phyloP scores from a whole-genome alignment of 2,329 filamentous ascomycete species.

The Alternaria gansuensis region DNA sequence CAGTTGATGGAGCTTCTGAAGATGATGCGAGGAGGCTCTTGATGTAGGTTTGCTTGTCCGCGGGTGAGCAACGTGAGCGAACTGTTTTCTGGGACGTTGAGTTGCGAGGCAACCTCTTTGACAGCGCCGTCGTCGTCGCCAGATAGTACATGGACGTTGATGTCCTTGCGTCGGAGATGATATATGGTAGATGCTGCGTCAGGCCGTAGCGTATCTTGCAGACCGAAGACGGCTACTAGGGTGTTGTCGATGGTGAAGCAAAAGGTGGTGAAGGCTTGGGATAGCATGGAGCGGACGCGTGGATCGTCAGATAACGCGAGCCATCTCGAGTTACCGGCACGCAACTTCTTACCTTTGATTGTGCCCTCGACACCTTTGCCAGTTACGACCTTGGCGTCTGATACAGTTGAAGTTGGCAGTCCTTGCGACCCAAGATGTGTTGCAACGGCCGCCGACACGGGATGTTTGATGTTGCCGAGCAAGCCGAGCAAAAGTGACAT shows the following conservation, averaged over 20 bases:
- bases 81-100: slow-evolving; percentile 51
- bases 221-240: slow-evolving; percentile 60
- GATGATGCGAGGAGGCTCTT: slow-evolving; percentile 33
- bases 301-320: slow-evolving; percentile 55
- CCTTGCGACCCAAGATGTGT: slow-evolving; percentile 51
- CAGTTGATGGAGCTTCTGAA: background rate
- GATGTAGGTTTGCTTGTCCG: slow-evolving; percentile 65
- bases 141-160: slow-evolving; percentile 65
- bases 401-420: slow-evolving; percentile 14
- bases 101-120: slow-evolving; percentile 52
- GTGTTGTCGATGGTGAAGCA: slow-evolving; percentile 62
- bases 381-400: slow-evolving; percentile 48
- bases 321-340: slow-evolving; percentile 61
- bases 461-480: slow-evolving; percentile 58
- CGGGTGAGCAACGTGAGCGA: slow-evolving; percentile 60
- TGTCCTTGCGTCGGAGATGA: slow-evolving; percentile 57
- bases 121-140: slow-evolving; percentile 65
- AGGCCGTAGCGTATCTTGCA: slow-evolving; percentile 59
- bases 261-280: slow-evolving; percentile 52
- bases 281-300: slow-evolving; percentile 50
- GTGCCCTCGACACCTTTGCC: slow-evolving; percentile 58
- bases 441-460: slow-evolving; percentile 62
- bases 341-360: slow-evolving; percentile 41
- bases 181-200: slow-evolving; percentile 63
- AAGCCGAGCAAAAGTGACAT: slow-evolving; percentile 51